Percentiles rank a stretch among this genome's conserved stretches.
These are phyloP conservation scores for Tylopilus subfusipes DNA, from an alignment of 768 basidiomycete species.

Conservation along the genomic window DNA sequence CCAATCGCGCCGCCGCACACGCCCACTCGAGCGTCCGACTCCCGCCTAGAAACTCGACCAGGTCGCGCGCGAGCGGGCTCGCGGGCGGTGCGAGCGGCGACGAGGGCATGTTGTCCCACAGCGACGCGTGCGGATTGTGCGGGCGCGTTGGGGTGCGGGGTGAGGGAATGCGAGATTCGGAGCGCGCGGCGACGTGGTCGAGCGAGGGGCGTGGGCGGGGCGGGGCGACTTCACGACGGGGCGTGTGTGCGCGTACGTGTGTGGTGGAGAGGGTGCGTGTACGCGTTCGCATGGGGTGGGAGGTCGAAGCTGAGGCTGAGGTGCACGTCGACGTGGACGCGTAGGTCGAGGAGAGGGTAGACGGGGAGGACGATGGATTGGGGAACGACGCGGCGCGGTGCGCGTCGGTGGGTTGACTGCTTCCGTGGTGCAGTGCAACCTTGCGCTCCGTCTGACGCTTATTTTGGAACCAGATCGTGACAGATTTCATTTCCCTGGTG, in stretches of 20 bases:
- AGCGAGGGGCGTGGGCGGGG: slow-evolving; percentile 32
- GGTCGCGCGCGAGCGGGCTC: slow-evolving; percentile 31
- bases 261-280: slow-evolving; percentile 32
- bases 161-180: slow-evolving; percentile 29
- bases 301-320: slow-evolving; percentile 22
- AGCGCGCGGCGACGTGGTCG: slow-evolving; percentile 30
- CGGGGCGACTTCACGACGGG: slow-evolving; percentile 28
- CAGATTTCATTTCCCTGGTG: slow-evolving; percentile 33
- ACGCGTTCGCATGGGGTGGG: slow-evolving; percentile 30
- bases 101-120: slow-evolving; percentile 35
- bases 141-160: slow-evolving; percentile 31
- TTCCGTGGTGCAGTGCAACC: slow-evolving; percentile 42
- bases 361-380: slow-evolving; percentile 18
- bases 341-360: slow-evolving; percentile 16
- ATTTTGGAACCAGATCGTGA: slow-evolving; percentile 37
- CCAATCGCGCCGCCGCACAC: slow-evolving; percentile 44
- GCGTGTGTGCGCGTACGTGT: slow-evolving; percentile 12
- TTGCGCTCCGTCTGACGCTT: slow-evolving; percentile 49
- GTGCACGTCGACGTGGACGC: slow-evolving; percentile 23
- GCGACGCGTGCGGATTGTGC: slow-evolving; percentile 25
- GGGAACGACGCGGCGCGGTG: slow-evolving; percentile 14
- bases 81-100: slow-evolving; percentile 43
- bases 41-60: slow-evolving; percentile 29
- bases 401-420: slow-evolving; percentile 15
- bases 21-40: slow-evolving; percentile 33